Base-by-base conservation (phyloP, 1,139 yeast genomes). In the Candida frijolesensis region DNA sequence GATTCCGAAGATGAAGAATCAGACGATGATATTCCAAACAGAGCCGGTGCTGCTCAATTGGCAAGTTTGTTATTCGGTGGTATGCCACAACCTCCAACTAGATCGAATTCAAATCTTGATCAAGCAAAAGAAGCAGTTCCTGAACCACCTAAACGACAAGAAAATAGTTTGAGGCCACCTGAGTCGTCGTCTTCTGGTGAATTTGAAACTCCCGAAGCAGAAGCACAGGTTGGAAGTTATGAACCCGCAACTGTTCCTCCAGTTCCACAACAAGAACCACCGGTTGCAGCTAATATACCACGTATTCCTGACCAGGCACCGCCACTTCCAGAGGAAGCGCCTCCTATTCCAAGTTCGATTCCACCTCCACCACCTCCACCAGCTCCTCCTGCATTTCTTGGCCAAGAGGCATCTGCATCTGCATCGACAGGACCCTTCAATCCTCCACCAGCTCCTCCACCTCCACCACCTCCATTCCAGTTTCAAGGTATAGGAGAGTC, bases 11-110 rank as follows among this genome's bases (percentile, higher is more conserved):
- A 78, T 2, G 83, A 81, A 57, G 72, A 70, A 1, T 70, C 70
- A 19, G 85, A 80, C 25, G 83, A 77, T 32, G 79, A 74, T 42
- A 66, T 60, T 4, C 79, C 78, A 2, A 74, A 78, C 51, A 72
- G 80, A 45, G 76, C 80, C 0, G 84, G 85, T 41, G 86, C 89
- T 12, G 83, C 86, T 2, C 79, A 81, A 51, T 73, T 84, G 52
- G 89, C 89, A 1, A 82, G 83, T 55, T 68, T 83, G 60, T 70
- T 82, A 45, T 82, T 84, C 62, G 86, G 88, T 2, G 82, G 86
- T 2, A 82, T 83, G 86, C 76, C 81, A 0, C 76, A 74, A 45
- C 78, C 81, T 3, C 66, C 70, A 10, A 57, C 62, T 19, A 64
- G 67, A 49, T 56, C 64, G 4, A 45, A 42, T 16, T 46, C 53